phyloP scores from a whole-genome alignment of 2,329 filamentous ascomycete genomes.

The Trichoderma sp. region DNA sequence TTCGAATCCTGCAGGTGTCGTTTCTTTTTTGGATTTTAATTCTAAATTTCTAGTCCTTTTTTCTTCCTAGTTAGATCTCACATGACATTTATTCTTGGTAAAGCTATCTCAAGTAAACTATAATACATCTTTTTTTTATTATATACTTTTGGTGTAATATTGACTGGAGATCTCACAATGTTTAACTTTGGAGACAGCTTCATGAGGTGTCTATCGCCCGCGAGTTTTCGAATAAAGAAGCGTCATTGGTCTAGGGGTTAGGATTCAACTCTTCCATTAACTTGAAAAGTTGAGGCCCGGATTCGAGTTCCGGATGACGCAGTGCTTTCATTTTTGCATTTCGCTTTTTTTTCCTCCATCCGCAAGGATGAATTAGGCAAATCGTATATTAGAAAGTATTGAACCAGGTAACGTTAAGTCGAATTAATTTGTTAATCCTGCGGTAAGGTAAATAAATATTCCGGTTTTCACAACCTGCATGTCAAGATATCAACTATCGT shows the following conservation, averaged over 20 bases:
- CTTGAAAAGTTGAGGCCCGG: constrained; percentile 20
- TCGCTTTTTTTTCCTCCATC: neutral
- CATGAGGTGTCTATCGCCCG: neutral
- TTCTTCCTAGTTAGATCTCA: neutral
- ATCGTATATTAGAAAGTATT: neutral
- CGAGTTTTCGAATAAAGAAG: neutral
- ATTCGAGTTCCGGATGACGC: constrained; percentile 21
- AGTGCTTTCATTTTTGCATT: neutral
- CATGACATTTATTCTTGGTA: neutral
- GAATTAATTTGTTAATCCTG: too few species aligned
- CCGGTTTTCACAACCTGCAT: too few species aligned
- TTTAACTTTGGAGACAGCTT: neutral
- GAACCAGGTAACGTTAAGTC: neutral
- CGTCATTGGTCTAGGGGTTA: constrained; percentile 22
- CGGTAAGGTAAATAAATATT: neutral
- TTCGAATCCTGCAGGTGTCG: constrained; percentile 26
- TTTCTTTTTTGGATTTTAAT: neutral
- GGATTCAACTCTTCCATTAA: constrained; percentile 19
- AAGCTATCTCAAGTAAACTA: neutral
- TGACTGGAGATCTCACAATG: neutral
- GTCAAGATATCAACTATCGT: neutral
- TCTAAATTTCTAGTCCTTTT: too few species aligned
- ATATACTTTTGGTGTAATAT: neutral
- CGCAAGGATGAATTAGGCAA: neutral
- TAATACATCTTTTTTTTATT: neutral